These are phyloP conservation scores for Alnus rubra DNA, from an alignment of 306 rosid genomes.

Conservation along the genomic window DNA sequence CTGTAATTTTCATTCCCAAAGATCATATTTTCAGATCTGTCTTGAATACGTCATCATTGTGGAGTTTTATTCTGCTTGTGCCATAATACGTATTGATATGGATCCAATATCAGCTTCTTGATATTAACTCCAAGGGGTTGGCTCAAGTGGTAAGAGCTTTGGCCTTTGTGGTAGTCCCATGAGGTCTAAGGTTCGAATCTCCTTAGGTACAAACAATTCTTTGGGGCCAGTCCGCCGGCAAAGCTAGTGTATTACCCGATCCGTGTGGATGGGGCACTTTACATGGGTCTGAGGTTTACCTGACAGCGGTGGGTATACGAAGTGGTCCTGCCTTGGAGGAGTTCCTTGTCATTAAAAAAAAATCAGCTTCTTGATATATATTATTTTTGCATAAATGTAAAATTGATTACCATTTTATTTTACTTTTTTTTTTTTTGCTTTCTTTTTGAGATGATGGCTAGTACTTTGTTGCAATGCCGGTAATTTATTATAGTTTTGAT, in stretches of 20 bases:
- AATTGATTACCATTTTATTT: not conserved
- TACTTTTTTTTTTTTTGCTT: not conserved
- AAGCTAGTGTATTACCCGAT: too few relatives aligned
- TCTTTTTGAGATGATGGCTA: not conserved
- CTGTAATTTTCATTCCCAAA: not conserved
- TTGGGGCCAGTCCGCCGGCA: too few relatives aligned
- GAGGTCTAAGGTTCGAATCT: too few relatives aligned
- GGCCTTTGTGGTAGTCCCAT: too few relatives aligned
- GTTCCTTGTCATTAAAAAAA: too few relatives aligned
- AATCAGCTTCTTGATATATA: not conserved
- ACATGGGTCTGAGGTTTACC: too few relatives aligned
- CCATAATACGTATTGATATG: not conserved
- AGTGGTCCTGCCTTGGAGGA: too few relatives aligned
- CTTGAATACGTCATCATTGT: not conserved
- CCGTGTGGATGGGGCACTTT: too few relatives aligned
- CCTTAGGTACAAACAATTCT: too few relatives aligned
- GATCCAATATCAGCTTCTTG: not conserved
- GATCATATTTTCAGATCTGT: not conserved
- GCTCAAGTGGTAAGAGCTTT: too few relatives aligned
- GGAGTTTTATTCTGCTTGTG: not conserved
- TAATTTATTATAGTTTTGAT: not conserved
- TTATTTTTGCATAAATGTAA: not conserved
- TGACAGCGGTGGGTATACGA: too few relatives aligned
- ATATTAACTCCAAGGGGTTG: too few relatives aligned
- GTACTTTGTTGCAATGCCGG: not conserved